phyloP scores from a whole-genome alignment of 2,329 filamentous ascomycete species.

The Rhynchosporium secalis region DNA sequence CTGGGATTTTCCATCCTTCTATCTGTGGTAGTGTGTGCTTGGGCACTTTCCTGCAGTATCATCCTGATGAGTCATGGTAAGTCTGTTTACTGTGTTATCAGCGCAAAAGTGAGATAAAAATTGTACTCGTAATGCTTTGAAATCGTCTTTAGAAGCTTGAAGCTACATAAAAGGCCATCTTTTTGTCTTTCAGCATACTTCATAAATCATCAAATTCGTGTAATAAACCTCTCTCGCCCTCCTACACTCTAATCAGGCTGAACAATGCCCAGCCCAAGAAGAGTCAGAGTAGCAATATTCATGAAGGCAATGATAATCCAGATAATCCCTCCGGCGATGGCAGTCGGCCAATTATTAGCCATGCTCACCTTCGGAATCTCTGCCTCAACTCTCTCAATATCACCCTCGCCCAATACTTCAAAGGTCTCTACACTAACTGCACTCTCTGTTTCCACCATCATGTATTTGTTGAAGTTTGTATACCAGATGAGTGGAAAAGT shows the following conservation, averaged over 20 bases:
- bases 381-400: conserved; percentile 37
- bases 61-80: too few species aligned
- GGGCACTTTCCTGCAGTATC: too few species aligned
- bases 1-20: too few species aligned
- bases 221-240: not conserved
- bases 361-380: conserved; percentile 46
- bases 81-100: too few species aligned
- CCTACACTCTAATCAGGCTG: conserved; percentile 6
- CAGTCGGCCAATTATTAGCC: conserved; percentile 67
- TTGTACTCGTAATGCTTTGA: not conserved
- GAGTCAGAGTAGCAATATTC: conserved; percentile 71
- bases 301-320: conserved; percentile 75
- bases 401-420: conserved; percentile 4
- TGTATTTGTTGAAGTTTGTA: conserved; percentile 73
- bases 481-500: conserved; percentile 80
- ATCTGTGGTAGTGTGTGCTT: too few species aligned
- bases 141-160: not conserved
- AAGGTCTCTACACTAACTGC: conserved; percentile 19
- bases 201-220: not conserved
- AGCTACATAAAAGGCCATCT: not conserved
- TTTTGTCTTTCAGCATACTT: not conserved
- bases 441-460: conserved; percentile 52
- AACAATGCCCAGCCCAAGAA: conserved; percentile 50
- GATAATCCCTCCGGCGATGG: conserved; percentile 56
- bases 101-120: not conserved